Evolutionary conservation across 805 yeast genomes (phyloP), one percentile per base, ranked within the genome.

Genomic region (Blastobotrys mokoenaii): DNA sequence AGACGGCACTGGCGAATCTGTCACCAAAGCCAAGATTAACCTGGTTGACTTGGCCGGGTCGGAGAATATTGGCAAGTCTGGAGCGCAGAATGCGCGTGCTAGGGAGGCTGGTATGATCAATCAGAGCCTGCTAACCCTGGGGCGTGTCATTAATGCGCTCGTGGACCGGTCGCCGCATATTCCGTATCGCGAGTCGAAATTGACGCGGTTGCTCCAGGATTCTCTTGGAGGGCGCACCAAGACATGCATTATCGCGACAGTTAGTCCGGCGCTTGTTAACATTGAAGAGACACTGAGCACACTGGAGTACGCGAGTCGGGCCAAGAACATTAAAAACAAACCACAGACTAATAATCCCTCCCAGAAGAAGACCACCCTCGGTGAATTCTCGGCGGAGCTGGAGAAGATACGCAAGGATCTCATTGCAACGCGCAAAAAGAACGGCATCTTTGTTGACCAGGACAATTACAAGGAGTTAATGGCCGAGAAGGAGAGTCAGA

Each of bases 41-140:
- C 67, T 88, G 17, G 97, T 90, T 4, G 97, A 90, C 66, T 70
- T 90, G 51, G 98, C 97, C 0, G 97, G 98, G 0, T 84, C 95
- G 3, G 98, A 90, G 61, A 89, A 89, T 60, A 82, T 90, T 44
- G 76, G 71, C 51, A 70, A 87, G 55, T 84, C 96, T 0, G 98
- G 98, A 2, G 96, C 97, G 0, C 71, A 77, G 18, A 80, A 84
- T 53, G 82, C 79, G 59, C 72, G 96, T 38, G 96, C 96, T 0
- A 80, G 87, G 53, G 98, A 90, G 59, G 96, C 97, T 0, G 97
- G 96, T 0, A 78, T 86, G 15, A 89, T 89, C 42, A 90, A 90
- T 63, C 95, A 87, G 62, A 82, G 94, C 62, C 68, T 90, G 43
- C 66, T 90, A 32, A 82, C 96, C 0, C 70, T 90, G 37, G 97